Percentiles rank a stretch among this genome's conserved stretches.
Conservation (phyloP, 129 eudicot genomes). For the Logfia minima region DNA sequence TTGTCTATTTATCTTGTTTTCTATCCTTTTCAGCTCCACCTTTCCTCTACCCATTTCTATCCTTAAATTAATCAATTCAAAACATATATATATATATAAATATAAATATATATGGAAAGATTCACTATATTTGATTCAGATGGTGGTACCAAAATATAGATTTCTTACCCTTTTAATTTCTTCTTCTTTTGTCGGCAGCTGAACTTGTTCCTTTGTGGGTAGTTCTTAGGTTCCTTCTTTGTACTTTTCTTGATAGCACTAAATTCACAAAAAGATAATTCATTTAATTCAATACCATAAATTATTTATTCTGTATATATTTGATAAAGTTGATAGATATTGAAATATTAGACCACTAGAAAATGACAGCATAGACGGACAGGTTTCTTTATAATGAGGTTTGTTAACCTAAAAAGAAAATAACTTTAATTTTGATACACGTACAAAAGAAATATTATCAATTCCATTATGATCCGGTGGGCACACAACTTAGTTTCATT, state of each 20-base stretch:
- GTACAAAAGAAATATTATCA: neutral
- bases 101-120: neutral
- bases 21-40: constrained; percentile 39
- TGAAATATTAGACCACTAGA: constrained; percentile 28
- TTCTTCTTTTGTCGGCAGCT: constrained; percentile 27
- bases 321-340: constrained; percentile 20
- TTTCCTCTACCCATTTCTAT: constrained; percentile 38
- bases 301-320: neutral
- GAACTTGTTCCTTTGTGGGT: constrained; percentile 28
- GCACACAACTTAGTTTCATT: neutral
- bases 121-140: constrained; percentile 6
- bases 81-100: neutral
- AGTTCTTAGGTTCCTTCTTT: constrained; percentile 20
- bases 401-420: neutral
- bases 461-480: neutral
- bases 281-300: neutral
- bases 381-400: constrained; percentile 8
- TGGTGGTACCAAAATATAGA: neutral
- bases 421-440: constrained; percentile 4
- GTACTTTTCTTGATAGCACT: constrained; percentile 25
- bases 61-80: neutral
- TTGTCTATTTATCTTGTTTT: constrained; percentile 35
- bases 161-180: constrained; percentile 23
- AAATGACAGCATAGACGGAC: constrained; percentile 25
- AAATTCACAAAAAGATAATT: constrained; percentile 16